A percentile compares a stretch with the other conserved stretches of the same genome.
These are phyloP conservation scores for Trametes sanguinea DNA, from an alignment of 768 basidiomycete genomes.

Conservation along the genomic window DNA sequence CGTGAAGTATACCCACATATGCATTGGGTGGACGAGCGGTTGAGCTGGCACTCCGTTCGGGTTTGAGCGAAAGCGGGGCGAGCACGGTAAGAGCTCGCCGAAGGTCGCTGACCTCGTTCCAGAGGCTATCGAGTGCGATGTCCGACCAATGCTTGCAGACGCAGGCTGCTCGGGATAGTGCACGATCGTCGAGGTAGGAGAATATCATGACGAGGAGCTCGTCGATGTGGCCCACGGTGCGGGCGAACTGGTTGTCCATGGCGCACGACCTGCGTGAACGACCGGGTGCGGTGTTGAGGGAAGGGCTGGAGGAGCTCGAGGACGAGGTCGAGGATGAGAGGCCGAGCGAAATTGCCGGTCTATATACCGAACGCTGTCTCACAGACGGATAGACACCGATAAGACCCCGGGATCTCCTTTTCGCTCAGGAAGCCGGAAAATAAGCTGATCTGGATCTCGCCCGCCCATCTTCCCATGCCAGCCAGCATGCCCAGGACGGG, in stretches of 20 bases:
- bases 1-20: slow-evolving; percentile 12
- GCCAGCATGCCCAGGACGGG: neutral
- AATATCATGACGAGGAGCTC: slow-evolving; percentile 30
- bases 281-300: neutral
- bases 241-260: slow-evolving; percentile 10
- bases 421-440: slow-evolving; percentile 6
- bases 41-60: slow-evolving; percentile 13
- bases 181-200: slow-evolving; percentile 27
- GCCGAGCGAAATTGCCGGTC: slow-evolving; percentile 21
- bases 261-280: neutral
- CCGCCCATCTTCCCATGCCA: slow-evolving; percentile 17
- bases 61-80: slow-evolving; percentile 41
- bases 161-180: slow-evolving; percentile 37
- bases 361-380: slow-evolving; percentile 21
- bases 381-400: slow-evolving; percentile 23
- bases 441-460: slow-evolving; percentile 12
- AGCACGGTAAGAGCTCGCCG: slow-evolving; percentile 50
- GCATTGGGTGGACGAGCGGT: slow-evolving; percentile 3
- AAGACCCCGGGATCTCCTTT: slow-evolving; percentile 24
- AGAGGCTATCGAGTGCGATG: slow-evolving; percentile 57
- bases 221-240: slow-evolving; percentile 19
- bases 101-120: slow-evolving; percentile 54
- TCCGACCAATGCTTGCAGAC: slow-evolving; percentile 63
- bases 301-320: neutral
- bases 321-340: neutral